phyloP scores from a whole-genome alignment of 2,329 filamentous ascomycete species.

The Hypoxylon sp. region DNA sequence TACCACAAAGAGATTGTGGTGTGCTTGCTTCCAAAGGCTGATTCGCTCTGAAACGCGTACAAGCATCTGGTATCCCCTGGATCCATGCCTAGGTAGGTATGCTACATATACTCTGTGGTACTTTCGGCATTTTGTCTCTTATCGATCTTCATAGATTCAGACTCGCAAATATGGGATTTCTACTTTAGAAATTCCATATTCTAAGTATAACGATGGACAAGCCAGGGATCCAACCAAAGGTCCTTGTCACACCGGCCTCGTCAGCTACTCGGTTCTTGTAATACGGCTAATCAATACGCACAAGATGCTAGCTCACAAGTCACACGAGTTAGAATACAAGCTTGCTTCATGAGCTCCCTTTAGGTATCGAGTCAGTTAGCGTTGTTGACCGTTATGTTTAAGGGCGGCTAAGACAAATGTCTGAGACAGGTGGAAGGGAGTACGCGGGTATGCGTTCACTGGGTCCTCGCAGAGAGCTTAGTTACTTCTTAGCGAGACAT shows the following conservation, averaged over 20 bases:
- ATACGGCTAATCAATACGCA: conserved; percentile 8
- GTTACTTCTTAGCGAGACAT: conserved; percentile 30
- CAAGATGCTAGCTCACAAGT: conserved; percentile 8
- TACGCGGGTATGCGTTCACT: conserved; percentile 28
- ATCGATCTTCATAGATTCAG: conserved; percentile 1
- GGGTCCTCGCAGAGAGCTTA: conserved; percentile 38
- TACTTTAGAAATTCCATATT: conserved; percentile 14
- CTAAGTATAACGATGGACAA: conserved; percentile 16
- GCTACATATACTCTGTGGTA: conserved; percentile 24
- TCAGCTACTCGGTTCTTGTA: conserved; percentile 31
- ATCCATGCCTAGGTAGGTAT: conserved; percentile 4
- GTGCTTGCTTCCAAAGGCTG: conserved; percentile 11
- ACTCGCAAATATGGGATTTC: conserved; percentile 20
- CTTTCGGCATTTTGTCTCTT: conserved; percentile 35
- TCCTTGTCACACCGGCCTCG: conserved; percentile 28
- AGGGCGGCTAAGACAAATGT: conserved; percentile 38
- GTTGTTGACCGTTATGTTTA: conserved; percentile 13
- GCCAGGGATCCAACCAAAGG: conserved; percentile 4
- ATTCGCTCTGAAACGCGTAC: conserved; percentile 30
- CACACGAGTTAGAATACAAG: conserved; percentile 15
- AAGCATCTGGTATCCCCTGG: conserved; percentile 37
- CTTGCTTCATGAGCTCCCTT: conserved; percentile 4
- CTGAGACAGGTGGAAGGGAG: conserved; percentile 30
- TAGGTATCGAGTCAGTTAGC: conserved; percentile 1
- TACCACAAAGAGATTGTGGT: conserved; percentile 15